Evolutionary conservation across 1,284 basidiomycete genomes (phyloP).

Genomic region (Puccinia horiana): DNA sequence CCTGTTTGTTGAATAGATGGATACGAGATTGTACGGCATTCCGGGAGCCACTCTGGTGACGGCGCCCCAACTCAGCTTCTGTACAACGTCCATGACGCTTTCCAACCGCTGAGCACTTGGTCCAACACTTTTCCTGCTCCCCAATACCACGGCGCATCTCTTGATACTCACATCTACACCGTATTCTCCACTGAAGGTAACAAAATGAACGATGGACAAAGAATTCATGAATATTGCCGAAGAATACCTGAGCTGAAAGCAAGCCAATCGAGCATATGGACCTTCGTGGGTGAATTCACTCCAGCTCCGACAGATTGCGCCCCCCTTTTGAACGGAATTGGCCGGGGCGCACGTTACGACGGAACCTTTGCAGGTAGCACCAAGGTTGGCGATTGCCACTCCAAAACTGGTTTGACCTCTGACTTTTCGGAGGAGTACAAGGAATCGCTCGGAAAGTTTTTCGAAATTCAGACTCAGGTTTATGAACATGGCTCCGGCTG

Average conservation of each 20-base stretch:
- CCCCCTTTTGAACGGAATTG: slow-evolving; percentile 51
- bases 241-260: not conserved
- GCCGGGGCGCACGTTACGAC: slow-evolving; percentile 56
- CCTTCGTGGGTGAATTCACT: slow-evolving; percentile 40
- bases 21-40: slow-evolving; percentile 29
- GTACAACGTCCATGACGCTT: slow-evolving; percentile 76
- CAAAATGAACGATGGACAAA: not conserved
- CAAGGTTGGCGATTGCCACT: slow-evolving; percentile 70
- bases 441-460: slow-evolving; percentile 74
- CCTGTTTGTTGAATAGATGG: not conserved
- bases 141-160: slow-evolving; percentile 68
- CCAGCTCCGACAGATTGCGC: slow-evolving; percentile 40
- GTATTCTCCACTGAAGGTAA: slow-evolving; percentile 36
- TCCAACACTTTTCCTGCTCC: slow-evolving; percentile 67
- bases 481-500: slow-evolving; percentile 67
- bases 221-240: slow-evolving; percentile 24
- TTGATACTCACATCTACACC: slow-evolving; percentile 63
- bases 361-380: slow-evolving; percentile 54
- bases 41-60: not conserved
- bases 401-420: slow-evolving; percentile 70
- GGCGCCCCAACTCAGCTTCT: slow-evolving; percentile 28
- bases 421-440: slow-evolving; percentile 78
- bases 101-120: slow-evolving; percentile 77
- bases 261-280: slow-evolving; percentile 28
- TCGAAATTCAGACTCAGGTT: slow-evolving; percentile 71